Evolutionary conservation across 176 grass and related monocot genomes (phyloP), one percentile per base, ranked within the genome.

Genomic region (Microstegium vimineum): DNA sequence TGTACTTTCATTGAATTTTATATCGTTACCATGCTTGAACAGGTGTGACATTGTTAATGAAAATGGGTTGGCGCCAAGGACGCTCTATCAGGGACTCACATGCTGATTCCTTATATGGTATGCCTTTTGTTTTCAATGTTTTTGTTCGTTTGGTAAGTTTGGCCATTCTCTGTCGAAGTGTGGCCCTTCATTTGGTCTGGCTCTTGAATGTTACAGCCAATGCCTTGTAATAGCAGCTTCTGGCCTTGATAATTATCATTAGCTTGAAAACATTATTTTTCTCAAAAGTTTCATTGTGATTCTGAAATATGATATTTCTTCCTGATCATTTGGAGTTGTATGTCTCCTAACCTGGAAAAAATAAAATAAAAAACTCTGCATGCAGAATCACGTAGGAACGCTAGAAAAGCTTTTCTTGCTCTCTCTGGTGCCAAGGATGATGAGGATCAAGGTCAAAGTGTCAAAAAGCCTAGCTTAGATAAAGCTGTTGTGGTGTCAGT

Each of bases 41-140:
- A 98, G 95, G 95, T 81, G 74, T 90, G 68, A 88, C 88, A 41
- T 80, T 98, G 80, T 73, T 98, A 73, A 91, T 91, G 89, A 98
- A 95, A 91, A 98, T 95, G 95, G 95, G 95, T 18, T 98, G 95
- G 92, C 86, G 85, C 31, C 95, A 93, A 90, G 90, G 95, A 83
- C 89, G 87, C 89, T 93, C 95, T 43, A 95, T 98, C 72, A 93
- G 79, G 82, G 92, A 95, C 54, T 87, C 90, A 66, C 91, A 95
- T 88, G 60, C 89, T 43, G 95, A 95, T 74, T 93, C 90, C 16
- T 90, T 98, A 85, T 90, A 90, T 87, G 92, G 95, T 98, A 91
- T 67, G 60, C 17, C 34, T 89, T 84, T 85, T 80, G 45, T 62
- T 16, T 6, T 45, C 38, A 38, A 71, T 59, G 42, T 27, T 4